These are phyloP conservation scores for Aspergillus clavatus DNA, from an alignment of 2,329 filamentous ascomycete genomes.

Conservation along the genomic window DNA sequence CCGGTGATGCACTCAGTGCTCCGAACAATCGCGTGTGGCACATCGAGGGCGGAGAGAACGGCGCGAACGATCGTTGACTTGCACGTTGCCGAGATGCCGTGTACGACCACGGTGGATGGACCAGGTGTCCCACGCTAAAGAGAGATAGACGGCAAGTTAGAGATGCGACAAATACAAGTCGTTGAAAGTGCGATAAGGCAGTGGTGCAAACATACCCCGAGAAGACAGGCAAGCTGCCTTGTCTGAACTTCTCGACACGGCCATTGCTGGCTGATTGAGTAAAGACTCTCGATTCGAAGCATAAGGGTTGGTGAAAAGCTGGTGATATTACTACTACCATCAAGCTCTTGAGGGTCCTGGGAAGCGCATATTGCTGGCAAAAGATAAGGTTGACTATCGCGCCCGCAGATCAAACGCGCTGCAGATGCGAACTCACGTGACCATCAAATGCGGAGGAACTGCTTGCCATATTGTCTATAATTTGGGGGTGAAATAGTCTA, in stretches of 20 bases:
- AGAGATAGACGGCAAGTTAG: constrained; percentile 1
- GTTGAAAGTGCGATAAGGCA: no score
- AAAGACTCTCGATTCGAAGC: constrained; percentile 31
- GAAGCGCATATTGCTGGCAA: neutral
- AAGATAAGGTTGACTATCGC: neutral
- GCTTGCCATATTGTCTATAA: neutral
- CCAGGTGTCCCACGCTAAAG: constrained; percentile 50
- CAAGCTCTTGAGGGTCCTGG: neutral
- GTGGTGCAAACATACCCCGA: constrained; percentile 30
- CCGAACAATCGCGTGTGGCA: constrained; percentile 39
- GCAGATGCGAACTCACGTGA: constrained; percentile 10
- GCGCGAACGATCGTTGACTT: constrained; percentile 68
- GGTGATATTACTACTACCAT: neutral
- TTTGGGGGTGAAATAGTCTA: no score
- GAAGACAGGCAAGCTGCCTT: constrained; percentile 37
- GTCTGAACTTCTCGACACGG: constrained; percentile 42
- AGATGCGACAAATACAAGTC: neutral
- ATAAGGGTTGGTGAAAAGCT: constrained; percentile 13
- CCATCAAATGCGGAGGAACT: neutral
- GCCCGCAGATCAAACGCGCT: neutral
- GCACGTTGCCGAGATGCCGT: constrained; percentile 82
- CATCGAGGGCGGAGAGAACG: constrained; percentile 58
- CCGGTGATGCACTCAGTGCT: constrained; percentile 45
- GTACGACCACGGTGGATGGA: constrained; percentile 68
- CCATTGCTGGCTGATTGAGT: constrained; percentile 38